A percentile compares a stretch with the other conserved stretches of the same genome.
Evolutionary conservation across 139 green algal species (phyloP).

Genomic region (Micromonas commoda): DNA sequence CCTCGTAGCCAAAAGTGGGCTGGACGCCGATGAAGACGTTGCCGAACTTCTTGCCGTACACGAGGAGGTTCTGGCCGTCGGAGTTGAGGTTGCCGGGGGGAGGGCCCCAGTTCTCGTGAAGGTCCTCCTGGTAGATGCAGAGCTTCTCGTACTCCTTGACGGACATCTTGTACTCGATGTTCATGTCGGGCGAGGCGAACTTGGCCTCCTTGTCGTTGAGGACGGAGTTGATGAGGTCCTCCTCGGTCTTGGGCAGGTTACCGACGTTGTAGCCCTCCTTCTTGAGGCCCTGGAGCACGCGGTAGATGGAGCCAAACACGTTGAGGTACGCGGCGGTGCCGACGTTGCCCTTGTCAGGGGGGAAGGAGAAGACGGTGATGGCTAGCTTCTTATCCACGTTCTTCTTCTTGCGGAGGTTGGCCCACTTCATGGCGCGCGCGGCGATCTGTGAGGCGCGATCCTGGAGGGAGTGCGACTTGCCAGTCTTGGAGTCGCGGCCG

Average conservation of each 20-base stretch:
- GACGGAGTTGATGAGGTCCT: constrained; percentile 79
- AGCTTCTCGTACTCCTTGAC: constrained; percentile 47
- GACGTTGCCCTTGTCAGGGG: constrained; percentile 99
- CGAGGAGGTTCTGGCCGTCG: constrained; percentile 91
- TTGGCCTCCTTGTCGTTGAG: constrained; percentile 83
- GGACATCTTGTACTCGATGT: constrained; percentile 83
- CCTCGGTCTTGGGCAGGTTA: constrained; percentile 59
- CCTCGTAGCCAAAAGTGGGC: constrained; percentile 99
- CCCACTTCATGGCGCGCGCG: constrained; percentile 91
- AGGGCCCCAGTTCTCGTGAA: constrained; percentile 99
- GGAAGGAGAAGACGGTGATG: constrained; percentile 98
- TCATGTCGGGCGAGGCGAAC: constrained; percentile 91
- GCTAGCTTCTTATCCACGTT: constrained; percentile 91
- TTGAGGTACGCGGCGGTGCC: constrained; percentile 98
- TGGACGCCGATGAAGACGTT: constrained; percentile 99
- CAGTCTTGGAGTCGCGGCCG: constrained; percentile 87
- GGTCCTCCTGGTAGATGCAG: constrained; percentile 67
- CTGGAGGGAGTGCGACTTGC: constrained; percentile 94
- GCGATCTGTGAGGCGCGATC: constrained; percentile 85
- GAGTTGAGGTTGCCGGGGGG: constrained; percentile 90
- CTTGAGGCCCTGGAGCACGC: constrained; percentile 66
- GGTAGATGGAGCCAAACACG: constrained; percentile 96
- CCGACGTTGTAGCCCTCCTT: constrained; percentile 87
- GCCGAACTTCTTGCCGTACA: constrained; percentile 94
- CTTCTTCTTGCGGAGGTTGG: constrained; percentile 80